Base-by-base conservation (phyloP, 371 early-diverging fungal genomes). In the Lichtheimia corymbifera region DNA sequence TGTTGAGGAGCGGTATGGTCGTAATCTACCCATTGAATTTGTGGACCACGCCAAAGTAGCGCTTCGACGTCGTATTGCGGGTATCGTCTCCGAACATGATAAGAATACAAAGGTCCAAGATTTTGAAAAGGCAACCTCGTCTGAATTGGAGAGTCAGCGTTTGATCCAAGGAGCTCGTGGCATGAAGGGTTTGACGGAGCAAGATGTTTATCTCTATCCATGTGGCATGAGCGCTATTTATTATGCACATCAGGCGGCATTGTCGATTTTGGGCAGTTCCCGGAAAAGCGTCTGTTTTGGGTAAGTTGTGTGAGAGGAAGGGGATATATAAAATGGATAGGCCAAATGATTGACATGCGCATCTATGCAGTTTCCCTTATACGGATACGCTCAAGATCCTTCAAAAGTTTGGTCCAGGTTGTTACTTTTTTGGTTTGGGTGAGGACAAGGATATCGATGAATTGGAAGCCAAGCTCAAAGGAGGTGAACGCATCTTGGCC, bases 151-250 rank as follows among this genome's bases (percentile, higher is more conserved):
- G 52, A 56, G 61, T 25, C 68, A 71, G 40, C 70, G 71, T 17
- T 25, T 63, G 25, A 25, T 63, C 22, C 64, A 67, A 49, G 80
- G 80, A 58, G 73, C 71, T 49, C 74, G 87, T 70, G 78, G 75
- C 35, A 76, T 81, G 44, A 68, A 66, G 11, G 84, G 84, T 15
- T 69, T 91, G 30, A 73, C 85, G 0, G 84, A 92, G 53, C 71
- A 88, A 24, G 92, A 97, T 62, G 97, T 98, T 13, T 96, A 80
- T 63, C 79, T 98, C 54, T 91, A 86, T 62, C 88, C 96, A 11
- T 86, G 86, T 40, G 98, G 98, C 17, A 97, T 97, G 97, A 87
- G 89, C 51, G 93, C 97, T 2, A 95, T 98, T 50, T 97, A 84
- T 68, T 87, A 91, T 62, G 88, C 94, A 4, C 93, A 93, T 72